These are phyloP conservation scores for Fusarium continuum DNA, from an alignment of 2,329 filamentous ascomycete genomes.

Conservation along the genomic window DNA sequence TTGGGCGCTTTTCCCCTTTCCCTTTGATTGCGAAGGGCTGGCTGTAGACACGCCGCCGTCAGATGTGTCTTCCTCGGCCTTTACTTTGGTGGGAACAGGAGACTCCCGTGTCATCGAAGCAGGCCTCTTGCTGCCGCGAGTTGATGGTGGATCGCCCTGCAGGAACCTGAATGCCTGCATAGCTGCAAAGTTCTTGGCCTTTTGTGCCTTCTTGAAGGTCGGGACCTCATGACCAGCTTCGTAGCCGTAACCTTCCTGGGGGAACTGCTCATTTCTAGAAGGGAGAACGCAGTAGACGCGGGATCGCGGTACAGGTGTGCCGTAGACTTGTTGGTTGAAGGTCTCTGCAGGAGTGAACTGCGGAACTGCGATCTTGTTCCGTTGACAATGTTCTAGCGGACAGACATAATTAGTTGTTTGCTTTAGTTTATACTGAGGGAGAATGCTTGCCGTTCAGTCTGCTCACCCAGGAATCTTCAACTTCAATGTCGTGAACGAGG, in stretches of 20 bases:
- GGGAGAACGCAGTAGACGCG: slow-evolving; percentile 41
- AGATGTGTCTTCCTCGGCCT: slow-evolving; percentile 18
- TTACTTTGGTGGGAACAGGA: slow-evolving; percentile 18
- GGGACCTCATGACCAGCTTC: slow-evolving; percentile 43
- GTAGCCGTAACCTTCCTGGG: slow-evolving; percentile 49
- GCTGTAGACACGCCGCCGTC: slow-evolving; percentile 11
- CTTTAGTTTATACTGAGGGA: neutral
- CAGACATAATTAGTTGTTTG: neutral
- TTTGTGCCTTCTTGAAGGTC: slow-evolving; percentile 58
- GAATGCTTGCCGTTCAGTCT: slow-evolving; percentile 40
- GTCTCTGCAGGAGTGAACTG: slow-evolving; percentile 10
- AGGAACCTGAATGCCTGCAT: slow-evolving; percentile 49
- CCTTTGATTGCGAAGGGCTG: neutral
- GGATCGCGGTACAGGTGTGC: slow-evolving; percentile 36
- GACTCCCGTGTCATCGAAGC: slow-evolving; percentile 8
- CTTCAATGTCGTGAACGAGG: slow-evolving; percentile 41
- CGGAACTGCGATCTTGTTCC: neutral
- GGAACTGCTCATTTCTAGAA: slow-evolving; percentile 37
- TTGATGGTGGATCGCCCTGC: neutral
- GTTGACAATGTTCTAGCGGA: slow-evolving; percentile 23
- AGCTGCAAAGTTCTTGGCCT: slow-evolving; percentile 64
- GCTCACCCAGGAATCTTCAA: slow-evolving; percentile 46
- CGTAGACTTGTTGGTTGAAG: slow-evolving; percentile 27
- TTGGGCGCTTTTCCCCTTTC: neutral
- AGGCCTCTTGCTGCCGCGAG: slow-evolving; percentile 10